Evolutionary conservation across 2,329 filamentous ascomycete genomes (phyloP).

Genomic region (Fusarium xylarioides): DNA sequence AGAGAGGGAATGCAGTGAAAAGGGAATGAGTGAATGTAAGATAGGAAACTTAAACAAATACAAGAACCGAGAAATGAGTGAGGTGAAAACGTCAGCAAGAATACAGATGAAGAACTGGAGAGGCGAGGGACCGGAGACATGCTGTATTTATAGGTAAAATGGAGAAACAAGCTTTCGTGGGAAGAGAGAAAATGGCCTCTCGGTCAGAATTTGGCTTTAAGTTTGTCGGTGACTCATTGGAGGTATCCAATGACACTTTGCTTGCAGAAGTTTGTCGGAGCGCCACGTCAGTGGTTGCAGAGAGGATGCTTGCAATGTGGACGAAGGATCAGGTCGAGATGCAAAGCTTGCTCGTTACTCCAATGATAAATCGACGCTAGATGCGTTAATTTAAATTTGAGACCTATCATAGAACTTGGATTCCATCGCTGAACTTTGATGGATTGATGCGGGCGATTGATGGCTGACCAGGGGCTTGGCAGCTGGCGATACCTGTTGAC

Average conservation of each 20-base stretch:
- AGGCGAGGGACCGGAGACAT: background rate
- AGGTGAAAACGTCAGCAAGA: background rate
- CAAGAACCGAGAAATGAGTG: background rate
- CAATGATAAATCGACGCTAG: background rate
- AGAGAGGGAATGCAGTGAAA: background rate
- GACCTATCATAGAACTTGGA: background rate
- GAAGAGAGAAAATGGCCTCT: background rate
- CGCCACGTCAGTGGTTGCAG: background rate
- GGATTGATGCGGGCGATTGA: background rate
- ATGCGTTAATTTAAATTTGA: background rate
- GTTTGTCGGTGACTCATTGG: background rate
- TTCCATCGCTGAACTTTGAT: background rate
- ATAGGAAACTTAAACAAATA: too few species aligned
- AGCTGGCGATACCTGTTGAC: background rate
- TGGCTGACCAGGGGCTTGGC: background rate
- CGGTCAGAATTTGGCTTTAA: background rate
- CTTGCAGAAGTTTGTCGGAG: background rate
- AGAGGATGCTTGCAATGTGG: background rate
- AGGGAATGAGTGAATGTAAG: background rate
- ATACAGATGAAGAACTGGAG: background rate
- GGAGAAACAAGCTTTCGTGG: background rate
- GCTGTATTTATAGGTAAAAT: background rate
- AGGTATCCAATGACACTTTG: background rate
- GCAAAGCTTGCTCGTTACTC: background rate
- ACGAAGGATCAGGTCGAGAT: background rate